Evolutionary conservation across 495 filamentous ascomycete species (phyloP).

Genomic region (Chaetomium fimeti): DNA sequence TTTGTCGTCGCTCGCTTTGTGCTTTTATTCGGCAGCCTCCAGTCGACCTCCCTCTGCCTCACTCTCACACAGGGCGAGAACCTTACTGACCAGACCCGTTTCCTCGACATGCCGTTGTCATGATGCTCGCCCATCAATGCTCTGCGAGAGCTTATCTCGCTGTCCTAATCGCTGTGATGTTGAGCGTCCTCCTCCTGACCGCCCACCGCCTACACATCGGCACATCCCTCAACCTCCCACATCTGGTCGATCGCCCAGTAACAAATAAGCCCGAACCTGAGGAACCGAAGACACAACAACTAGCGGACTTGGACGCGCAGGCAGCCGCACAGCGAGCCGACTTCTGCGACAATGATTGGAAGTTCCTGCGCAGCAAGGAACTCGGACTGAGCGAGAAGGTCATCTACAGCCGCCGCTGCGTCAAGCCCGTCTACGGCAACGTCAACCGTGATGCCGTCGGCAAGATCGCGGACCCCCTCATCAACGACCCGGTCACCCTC

Average conservation of each 20-base stretch:
- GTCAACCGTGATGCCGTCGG: constrained; percentile 33
- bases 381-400: constrained; percentile 40
- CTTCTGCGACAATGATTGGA: constrained; percentile 22
- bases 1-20: too few species aligned
- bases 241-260: neutral
- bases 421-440: constrained; percentile 33
- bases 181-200: constrained; percentile 26
- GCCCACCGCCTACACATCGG: constrained; percentile 26
- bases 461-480: constrained; percentile 37
- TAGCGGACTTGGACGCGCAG: neutral
- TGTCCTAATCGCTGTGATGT: constrained; percentile 22
- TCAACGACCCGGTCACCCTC: constrained; percentile 33
- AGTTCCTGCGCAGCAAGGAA: constrained; percentile 29
- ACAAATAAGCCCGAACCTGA: neutral
- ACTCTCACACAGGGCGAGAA: too few species aligned
- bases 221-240: neutral
- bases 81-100: too few species aligned
- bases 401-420: constrained; percentile 41
- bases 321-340: neutral
- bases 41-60: too few species aligned
- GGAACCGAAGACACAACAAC: neutral
- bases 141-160: constrained; percentile 25
- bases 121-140: constrained; percentile 23
- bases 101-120: neutral
- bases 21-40: too few species aligned